Evolutionary conservation across 352 stramenopile genomes (phyloP), one percentile per base, ranked within the genome.

Genomic region (Phytopythium ostracodes): DNA sequence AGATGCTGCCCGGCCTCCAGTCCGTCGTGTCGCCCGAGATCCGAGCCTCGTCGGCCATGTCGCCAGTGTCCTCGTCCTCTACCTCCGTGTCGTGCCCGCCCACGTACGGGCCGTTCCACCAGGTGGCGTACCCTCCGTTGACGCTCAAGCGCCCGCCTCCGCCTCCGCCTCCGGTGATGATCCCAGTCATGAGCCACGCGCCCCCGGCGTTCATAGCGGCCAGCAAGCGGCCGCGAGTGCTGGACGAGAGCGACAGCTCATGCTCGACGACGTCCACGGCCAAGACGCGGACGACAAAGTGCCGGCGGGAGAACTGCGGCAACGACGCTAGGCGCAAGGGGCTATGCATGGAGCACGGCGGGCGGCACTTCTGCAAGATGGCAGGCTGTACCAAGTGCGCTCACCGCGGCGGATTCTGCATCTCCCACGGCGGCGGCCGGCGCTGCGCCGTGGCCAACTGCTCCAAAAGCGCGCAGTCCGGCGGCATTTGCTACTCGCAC

Each of bases 271-370:
- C 58, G 12, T 81, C 79, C 7, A 62, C 57, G 20, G 46, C 24
- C 14, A 76, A 72, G 53, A 2, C 18, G 20, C 52, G 61, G 0
- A 44, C 52, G 24, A 59, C 66, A 56, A 76, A 77, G 38, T 92
- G 83, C 62, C 85, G 85, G n/a, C 77, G 81, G 29, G 79, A 82
- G 25, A 65, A 84, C 60, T 94, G 86, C 68, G 20, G n/a, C 12
- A 90, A 92, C 65, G 75, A 77, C 40, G 83, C 84, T 42, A 76
- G 84, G 61, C 82, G 83, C 55, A 92, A 92, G 66, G 86, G 88
- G 0, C 78, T 96, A 0, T 96, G 88, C 67, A 93, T 92, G 81
- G 84, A 92, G 56, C 88, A 96, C 66, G 88, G 88, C 38, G 88
- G 88, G 3, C 80, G 88, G 29, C 83, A 94, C 68, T 88, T 92